These are phyloP conservation scores for Ilex paraguariensis DNA, from an alignment of 305 asterid genomes.

Conservation along the genomic window DNA sequence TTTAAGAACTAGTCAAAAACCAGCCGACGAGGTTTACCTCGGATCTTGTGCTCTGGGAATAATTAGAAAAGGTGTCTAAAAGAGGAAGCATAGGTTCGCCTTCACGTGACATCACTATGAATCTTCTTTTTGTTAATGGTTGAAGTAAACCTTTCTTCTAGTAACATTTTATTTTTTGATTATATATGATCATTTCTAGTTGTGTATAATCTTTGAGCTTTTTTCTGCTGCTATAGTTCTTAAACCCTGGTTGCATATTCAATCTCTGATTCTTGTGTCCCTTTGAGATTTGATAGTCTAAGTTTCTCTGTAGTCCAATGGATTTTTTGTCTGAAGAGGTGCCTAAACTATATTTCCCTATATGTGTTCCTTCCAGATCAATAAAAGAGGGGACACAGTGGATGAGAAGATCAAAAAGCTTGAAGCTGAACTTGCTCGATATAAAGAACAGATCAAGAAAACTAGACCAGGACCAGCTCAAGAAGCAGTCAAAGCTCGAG, in stretches of 20 bases:
- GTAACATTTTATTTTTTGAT: no score
- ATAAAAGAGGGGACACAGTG: conserved; percentile 82
- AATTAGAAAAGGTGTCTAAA: no score
- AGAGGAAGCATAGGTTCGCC: no score
- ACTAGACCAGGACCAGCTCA: conserved; percentile 98
- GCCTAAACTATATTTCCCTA: neutral
- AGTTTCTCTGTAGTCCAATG: no score
- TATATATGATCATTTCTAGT: no score
- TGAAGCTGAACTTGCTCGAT: conserved; percentile 70
- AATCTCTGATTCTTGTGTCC: neutral
- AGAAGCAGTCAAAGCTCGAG: conserved; percentile 96
- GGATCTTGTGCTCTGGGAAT: no score
- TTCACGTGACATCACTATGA: no score
- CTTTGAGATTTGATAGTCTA: neutral
- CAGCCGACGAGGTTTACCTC: no score
- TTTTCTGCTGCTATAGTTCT: neutral
- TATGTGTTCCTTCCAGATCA: conserved; percentile 45
- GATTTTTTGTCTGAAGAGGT: neutral
- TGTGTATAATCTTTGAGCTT: neutral
- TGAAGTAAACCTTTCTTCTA: no score
- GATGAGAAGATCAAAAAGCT: conserved; percentile 88
- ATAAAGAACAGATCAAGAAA: conserved; percentile 87
- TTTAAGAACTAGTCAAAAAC: no score
- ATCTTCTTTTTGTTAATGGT: no score
- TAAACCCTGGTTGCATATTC: no score